A percentile compares a stretch with the other conserved stretches of the same genome.
These are phyloP conservation scores for Hypoxylon sp. DNA, from an alignment of 2,329 filamentous ascomycete species.

Conservation along the genomic window DNA sequence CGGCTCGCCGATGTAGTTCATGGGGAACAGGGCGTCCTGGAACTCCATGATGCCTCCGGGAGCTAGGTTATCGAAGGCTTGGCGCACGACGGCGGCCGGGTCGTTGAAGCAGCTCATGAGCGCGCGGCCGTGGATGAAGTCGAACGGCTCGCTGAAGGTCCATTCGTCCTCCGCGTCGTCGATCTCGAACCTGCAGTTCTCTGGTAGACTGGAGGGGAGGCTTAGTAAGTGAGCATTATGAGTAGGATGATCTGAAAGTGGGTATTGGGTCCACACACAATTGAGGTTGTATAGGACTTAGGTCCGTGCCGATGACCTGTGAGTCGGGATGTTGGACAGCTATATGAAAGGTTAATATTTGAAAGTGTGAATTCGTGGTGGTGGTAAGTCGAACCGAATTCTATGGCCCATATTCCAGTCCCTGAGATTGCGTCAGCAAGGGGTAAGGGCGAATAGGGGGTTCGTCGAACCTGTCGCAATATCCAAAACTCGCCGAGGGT, in stretches of 20 bases:
- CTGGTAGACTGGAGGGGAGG: constrained; percentile 58
- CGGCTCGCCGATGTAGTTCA: constrained; percentile 53
- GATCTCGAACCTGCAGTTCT: constrained; percentile 68
- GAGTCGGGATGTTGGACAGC: constrained; percentile 59
- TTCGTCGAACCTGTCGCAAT: constrained; percentile 57
- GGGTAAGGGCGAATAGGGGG: background rate
- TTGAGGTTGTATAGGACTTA: constrained; percentile 63
- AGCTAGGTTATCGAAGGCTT: constrained; percentile 60
- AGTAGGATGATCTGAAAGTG: background rate
- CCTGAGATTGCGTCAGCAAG: constrained; percentile 44
- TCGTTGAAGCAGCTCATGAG: constrained; percentile 66
- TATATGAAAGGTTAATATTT: constrained; percentile 29
- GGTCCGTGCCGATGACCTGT: constrained; percentile 61
- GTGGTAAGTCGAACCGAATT: constrained; percentile 55
- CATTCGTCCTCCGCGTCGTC: constrained; percentile 70
- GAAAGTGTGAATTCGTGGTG: background rate
- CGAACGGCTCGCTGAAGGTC: constrained; percentile 64
- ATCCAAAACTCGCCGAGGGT: constrained; percentile 62
- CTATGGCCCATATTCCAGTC: constrained; percentile 67
- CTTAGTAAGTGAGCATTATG: constrained; percentile 16
- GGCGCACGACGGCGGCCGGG: constrained; percentile 62
- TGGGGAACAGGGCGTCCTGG: constrained; percentile 53
- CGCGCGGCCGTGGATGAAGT: constrained; percentile 67
- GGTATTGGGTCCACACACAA: constrained; percentile 46
- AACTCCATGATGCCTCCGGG: constrained; percentile 60